phyloP scores from a whole-genome alignment of 129 eudicot species.

The carrot (Daucus carota) region DH1_v3.0 NC_030383.2:49687501-49688000 shows the following conservation, averaged over 20 bases:
- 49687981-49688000: background rate
- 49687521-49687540: constrained; percentile 41
- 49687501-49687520: constrained; percentile 43
- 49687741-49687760: too few species aligned
- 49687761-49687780: background rate
- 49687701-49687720: too few species aligned
- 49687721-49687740: too few species aligned
- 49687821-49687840: constrained; percentile 82
- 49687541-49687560: constrained; percentile 2
- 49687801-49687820: constrained; percentile 57
- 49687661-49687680: too few species aligned
- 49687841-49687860: constrained; percentile 70
- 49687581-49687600: too few species aligned
- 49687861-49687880: constrained; percentile 75
- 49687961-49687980: background rate
- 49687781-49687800: constrained; percentile 48
- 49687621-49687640: too few species aligned
- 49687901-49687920: background rate
- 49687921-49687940: background rate
- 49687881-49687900: constrained; percentile 64
- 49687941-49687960: background rate
- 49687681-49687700: too few species aligned
- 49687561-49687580: background rate
- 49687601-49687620: too few species aligned
- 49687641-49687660: too few species aligned